Evolutionary conservation across 768 basidiomycete species (phyloP).

Genomic region (Leccinum disarticulatum): DNA sequence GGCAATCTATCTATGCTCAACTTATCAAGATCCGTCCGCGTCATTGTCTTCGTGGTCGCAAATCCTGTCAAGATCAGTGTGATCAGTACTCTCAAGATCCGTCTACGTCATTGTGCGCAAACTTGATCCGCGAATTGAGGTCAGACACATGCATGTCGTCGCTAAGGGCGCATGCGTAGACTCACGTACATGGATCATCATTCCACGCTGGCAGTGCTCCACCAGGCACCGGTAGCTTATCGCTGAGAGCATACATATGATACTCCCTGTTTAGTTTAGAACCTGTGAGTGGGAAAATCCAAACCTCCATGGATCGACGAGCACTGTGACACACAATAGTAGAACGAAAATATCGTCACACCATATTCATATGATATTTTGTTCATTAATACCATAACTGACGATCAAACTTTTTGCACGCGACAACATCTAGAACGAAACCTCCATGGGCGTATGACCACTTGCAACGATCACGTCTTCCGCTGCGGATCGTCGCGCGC

Average conservation of each 20-base stretch:
- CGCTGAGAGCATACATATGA: too few species aligned
- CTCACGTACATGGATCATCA: too few species aligned
- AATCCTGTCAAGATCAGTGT: too few species aligned
- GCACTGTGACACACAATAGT: background rate
- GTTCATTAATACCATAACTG: background rate
- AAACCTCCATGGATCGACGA: background rate
- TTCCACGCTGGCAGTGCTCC: too few species aligned
- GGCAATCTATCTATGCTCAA: background rate
- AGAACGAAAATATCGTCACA: background rate
- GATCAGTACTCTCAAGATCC: too few species aligned
- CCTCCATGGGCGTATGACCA: slow-evolving; percentile 32
- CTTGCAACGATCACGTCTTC: slow-evolving; percentile 32
- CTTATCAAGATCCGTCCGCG: background rate
- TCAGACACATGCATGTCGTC: background rate
- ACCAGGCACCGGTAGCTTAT: too few species aligned
- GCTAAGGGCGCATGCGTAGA: too few species aligned
- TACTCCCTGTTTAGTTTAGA: background rate
- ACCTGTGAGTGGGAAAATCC: background rate
- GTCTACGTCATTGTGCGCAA: background rate
- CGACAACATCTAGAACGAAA: slow-evolving; percentile 13
- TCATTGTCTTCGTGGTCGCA: background rate
- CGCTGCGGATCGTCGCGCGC: slow-evolving; percentile 31
- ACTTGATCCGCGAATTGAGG: background rate
- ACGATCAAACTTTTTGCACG: background rate
- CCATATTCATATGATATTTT: background rate